Base-by-base conservation (phyloP, 306 rosid species). In the Sicyos edulis region DNA sequence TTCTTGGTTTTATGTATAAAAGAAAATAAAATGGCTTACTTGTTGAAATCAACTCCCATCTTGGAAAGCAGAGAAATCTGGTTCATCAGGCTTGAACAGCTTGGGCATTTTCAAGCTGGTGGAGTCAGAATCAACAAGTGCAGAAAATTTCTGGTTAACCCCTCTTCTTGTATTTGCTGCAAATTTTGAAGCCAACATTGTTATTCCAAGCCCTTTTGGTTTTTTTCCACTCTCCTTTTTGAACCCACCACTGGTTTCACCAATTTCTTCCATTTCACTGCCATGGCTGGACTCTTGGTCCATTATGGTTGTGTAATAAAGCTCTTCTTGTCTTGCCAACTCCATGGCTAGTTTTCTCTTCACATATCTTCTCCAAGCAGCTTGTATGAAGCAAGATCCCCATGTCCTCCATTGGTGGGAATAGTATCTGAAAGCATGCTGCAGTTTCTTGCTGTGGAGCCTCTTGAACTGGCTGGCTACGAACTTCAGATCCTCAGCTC, bases 341-440 rank as follows among this genome's bases (percentile, higher is more conserved):
- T 88, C 92, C 78, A 86, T 21, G 0, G 92, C 88, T 74, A 86
- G 13, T 77, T 86, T 85, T 54, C 84, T 78, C 79, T 84, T 88
- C 16, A 77, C 65, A n/a, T 78, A 74, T 10, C 96, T 82, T 22
- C 98, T 80, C 97, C 98, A 93, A 0, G 96, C 93, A 0, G 85
- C 90, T 78, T 90, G 98, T 57, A 93, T 77, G 72, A 83, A 90
- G 62, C 88, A 81, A 57, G 95, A 86, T 5, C 90, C 93, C 96
- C 97, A 93, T 8, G 96, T 79, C 58, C 98, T 83, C 98, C 97
- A 93, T 8, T 90, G 96, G 75, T 87, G 96, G 19, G 98, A 90
- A 57, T 88, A 86, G 76, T 88, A 90, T 77, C 96, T 78, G 51
- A 93, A 90, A 26, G 96, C 96, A 59, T 90, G 97, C 65, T 88